Evolutionary conservation across 495 filamentous ascomycete species (phyloP).

Genomic region (Bombardia bombarda): DNA sequence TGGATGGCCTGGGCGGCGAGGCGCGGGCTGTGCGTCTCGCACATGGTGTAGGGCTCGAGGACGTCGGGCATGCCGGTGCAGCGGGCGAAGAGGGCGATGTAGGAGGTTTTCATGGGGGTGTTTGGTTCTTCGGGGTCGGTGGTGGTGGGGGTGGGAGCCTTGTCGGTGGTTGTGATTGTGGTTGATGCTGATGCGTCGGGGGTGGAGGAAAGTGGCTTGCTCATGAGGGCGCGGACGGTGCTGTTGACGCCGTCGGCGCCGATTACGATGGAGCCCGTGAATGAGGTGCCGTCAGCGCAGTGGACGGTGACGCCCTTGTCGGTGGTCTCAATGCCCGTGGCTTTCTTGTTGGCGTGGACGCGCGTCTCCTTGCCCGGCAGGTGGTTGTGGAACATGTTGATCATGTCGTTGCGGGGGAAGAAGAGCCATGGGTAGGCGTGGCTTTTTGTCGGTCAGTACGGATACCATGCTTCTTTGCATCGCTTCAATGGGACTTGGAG

Average conservation of each 20-base stretch:
- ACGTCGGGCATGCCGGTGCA: neutral
- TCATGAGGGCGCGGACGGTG: conserved; percentile 33
- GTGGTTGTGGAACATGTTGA: neutral
- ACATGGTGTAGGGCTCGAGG: neutral
- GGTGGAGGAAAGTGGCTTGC: conserved; percentile 25
- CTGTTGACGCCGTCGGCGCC: conserved; percentile 45
- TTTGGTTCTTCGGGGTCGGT: conserved; percentile 45
- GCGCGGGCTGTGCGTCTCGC: neutral
- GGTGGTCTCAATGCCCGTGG: neutral
- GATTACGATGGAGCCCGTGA: conserved; percentile 38
- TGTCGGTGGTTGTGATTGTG: conserved; percentile 39
- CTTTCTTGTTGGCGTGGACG: neutral
- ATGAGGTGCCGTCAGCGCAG: conserved; percentile 30
- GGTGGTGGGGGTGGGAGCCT: conserved; percentile 27
- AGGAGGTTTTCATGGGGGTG: conserved; percentile 10
- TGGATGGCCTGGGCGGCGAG: neutral
- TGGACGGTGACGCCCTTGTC: conserved; percentile 7
- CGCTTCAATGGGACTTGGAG: too few relatives aligned
- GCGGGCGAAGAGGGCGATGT: conserved; percentile 24
- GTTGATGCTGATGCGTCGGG: conserved; percentile 43
- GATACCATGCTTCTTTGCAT: too few relatives aligned
- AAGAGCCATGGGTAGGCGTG: conserved; percentile 2
- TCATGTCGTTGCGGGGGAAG: conserved; percentile 3
- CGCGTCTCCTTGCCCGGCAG: neutral
- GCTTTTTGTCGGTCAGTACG: too few relatives aligned